phyloP scores from a whole-genome alignment of 768 basidiomycete genomes.

The Pisolithus tinctorius region DNA sequence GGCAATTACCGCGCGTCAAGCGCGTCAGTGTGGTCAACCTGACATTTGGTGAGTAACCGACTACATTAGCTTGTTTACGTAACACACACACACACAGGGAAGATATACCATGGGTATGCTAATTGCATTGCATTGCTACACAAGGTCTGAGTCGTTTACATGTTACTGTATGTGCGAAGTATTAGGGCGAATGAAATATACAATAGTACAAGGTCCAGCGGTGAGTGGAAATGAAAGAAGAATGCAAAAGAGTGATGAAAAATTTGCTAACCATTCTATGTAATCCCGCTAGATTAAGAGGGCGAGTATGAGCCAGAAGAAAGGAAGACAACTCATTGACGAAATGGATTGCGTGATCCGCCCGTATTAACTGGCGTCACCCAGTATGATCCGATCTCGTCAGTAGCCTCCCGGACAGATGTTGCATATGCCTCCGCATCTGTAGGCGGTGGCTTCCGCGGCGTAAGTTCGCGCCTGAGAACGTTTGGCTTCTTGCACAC shows the following conservation, averaged over 20 bases:
- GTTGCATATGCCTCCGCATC: conserved; percentile 58
- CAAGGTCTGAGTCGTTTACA: conserved; percentile 1
- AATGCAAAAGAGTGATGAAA: not conserved
- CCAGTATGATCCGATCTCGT: conserved; percentile 35
- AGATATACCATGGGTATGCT: not conserved
- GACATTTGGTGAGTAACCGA: not conserved
- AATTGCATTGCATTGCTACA: not conserved
- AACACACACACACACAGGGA: not conserved
- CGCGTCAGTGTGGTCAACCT: too few relatives aligned
- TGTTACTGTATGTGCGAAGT: conserved; percentile 1
- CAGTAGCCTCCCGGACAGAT: conserved; percentile 34
- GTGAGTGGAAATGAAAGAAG: conserved; percentile 13
- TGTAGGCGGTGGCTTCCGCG: conserved; percentile 31
- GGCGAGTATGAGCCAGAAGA: conserved; percentile 6
- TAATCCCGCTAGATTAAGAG: not conserved
- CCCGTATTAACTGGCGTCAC: conserved; percentile 38
- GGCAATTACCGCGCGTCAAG: not conserved
- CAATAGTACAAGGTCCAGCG: conserved; percentile 4
- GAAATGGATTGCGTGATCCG: conserved; percentile 49
- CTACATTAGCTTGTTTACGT: not conserved
- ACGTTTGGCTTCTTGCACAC: conserved; percentile 25
- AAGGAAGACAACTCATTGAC: conserved; percentile 24
- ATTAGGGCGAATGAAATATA: conserved; percentile 10
- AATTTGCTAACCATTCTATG: not conserved
- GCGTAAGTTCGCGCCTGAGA: conserved; percentile 18